These are phyloP conservation scores for Tricharina praecox DNA, from an alignment of 495 filamentous ascomycete genomes.

Conservation along the genomic window DNA sequence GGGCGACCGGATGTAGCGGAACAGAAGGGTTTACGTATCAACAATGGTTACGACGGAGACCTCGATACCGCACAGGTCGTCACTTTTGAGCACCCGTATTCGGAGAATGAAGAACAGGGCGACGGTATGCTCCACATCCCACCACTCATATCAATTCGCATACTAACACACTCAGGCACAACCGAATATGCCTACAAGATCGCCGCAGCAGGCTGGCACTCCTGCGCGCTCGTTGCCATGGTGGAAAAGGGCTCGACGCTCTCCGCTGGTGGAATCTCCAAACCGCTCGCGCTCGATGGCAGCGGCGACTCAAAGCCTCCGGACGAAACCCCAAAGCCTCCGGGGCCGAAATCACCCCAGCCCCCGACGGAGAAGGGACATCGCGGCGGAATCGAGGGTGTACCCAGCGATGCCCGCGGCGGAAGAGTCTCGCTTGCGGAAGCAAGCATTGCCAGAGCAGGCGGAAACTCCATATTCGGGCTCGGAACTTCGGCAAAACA, in stretches of 20 bases:
- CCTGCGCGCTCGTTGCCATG: conserved; percentile 17
- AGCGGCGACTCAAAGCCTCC: too few relatives aligned
- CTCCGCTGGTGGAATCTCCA: neutral
- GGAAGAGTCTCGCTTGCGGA: too few relatives aligned
- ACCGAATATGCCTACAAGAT: conserved; percentile 7
- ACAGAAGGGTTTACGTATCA: neutral
- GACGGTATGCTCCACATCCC: neutral
- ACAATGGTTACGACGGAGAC: neutral
- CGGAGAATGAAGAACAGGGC: conserved; percentile 1
- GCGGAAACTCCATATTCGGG: neutral
- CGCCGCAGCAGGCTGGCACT: conserved; percentile 24
- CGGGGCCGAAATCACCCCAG: neutral
- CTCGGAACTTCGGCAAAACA: neutral
- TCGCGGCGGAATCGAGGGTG: too few relatives aligned
- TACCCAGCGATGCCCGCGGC: too few relatives aligned
- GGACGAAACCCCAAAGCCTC: too few relatives aligned
- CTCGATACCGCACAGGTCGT: conserved; percentile 13
- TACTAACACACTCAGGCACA: neutral
- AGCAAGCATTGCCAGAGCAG: neutral
- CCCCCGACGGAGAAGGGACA: neutral
- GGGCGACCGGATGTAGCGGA: conserved; percentile 6
- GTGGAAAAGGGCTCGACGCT: neutral
- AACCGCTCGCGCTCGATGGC: neutral
- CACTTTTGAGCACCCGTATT: conserved; percentile 13
- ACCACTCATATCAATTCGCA: neutral